Percentiles rank a stretch among this genome's conserved stretches.
Conservation (phyloP, 768 basidiomycete genomes). For the Naganishia antarctica region DNA sequence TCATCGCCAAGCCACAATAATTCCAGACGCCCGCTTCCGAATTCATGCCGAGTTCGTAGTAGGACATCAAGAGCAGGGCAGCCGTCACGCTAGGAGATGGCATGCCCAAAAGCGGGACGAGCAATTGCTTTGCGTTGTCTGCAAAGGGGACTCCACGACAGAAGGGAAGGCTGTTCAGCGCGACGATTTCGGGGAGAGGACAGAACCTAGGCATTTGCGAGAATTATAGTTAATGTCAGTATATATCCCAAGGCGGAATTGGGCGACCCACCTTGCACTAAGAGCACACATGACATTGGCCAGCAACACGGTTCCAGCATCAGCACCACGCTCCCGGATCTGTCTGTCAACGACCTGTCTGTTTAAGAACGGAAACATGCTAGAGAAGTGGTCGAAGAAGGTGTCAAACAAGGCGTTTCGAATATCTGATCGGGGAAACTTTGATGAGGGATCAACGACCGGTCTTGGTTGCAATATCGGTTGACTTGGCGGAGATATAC, state of each 20-base stretch:
- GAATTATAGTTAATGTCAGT: background rate
- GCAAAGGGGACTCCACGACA: slow-evolving; percentile 22
- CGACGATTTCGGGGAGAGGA: slow-evolving; percentile 18
- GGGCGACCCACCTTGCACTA: slow-evolving; percentile 11
- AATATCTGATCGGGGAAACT: slow-evolving; percentile 16
- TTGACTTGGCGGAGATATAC: background rate
- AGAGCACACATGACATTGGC: slow-evolving; percentile 22
- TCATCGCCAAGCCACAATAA: slow-evolving; percentile 20
- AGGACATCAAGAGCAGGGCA: slow-evolving; percentile 17
- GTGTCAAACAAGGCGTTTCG: slow-evolving; percentile 8
- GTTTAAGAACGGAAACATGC: slow-evolving; percentile 21
- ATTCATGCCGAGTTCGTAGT: slow-evolving; percentile 26
- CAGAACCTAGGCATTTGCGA: slow-evolving; percentile 13
- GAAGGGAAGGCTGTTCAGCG: slow-evolving; percentile 8
- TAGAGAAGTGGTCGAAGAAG: slow-evolving; percentile 21
- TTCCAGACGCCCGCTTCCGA: slow-evolving; percentile 23
- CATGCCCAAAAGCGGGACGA: slow-evolving; percentile 22
- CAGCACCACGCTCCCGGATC: slow-evolving; percentile 4
- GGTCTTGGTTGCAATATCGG: background rate
- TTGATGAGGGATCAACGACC: slow-evolving; percentile 13
- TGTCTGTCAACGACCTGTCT: slow-evolving; percentile 10
- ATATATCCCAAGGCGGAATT: background rate
- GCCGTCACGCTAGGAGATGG: slow-evolving; percentile 19
- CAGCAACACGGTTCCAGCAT: slow-evolving; percentile 21
- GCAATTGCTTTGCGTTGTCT: slow-evolving; percentile 22